Conservation (phyloP, 768 basidiomycete species). For the Boletus pseudo-olivaceus region DNA sequence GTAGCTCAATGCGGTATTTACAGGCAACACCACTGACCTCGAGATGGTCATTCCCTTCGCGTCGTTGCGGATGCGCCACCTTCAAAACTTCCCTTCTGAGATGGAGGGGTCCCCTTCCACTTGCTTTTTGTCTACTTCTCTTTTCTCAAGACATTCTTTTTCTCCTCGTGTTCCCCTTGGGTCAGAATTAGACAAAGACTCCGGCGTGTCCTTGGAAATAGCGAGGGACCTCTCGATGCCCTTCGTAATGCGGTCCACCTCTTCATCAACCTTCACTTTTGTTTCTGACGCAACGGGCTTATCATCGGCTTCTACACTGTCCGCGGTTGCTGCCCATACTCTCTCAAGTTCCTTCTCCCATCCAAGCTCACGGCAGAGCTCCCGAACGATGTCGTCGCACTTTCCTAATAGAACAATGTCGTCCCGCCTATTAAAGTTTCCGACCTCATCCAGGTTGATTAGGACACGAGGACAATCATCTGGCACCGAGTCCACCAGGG, state of each 20-base stretch:
- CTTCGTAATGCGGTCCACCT: slow-evolving; percentile 26
- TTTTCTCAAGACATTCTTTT: not conserved
- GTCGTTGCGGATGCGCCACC: not conserved
- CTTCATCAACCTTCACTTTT: slow-evolving; percentile 14
- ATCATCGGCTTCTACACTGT: slow-evolving; percentile 21
- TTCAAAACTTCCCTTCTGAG: slow-evolving; percentile 9
- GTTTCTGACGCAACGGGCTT: slow-evolving; percentile 1
- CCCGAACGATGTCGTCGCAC: slow-evolving; percentile 64
- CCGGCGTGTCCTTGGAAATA: slow-evolving; percentile 10
- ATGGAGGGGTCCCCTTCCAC: not conserved
- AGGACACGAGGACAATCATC: slow-evolving; percentile 72
- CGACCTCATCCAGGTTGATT: slow-evolving; percentile 83
- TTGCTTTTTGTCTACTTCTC: not conserved
- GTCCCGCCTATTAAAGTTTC: slow-evolving; percentile 54
- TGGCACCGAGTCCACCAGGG: slow-evolving; percentile 58
- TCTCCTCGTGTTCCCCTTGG: not conserved
- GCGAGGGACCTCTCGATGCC: slow-evolving; percentile 20
- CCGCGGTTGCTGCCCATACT: slow-evolving; percentile 52
- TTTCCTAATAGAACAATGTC: slow-evolving; percentile 66
- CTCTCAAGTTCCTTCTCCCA: slow-evolving; percentile 65
- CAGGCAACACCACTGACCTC: not conserved
- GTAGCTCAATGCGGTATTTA: not conserved
- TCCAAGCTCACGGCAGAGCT: slow-evolving; percentile 64
- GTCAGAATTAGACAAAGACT: not conserved
- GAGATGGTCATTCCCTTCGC: not conserved